Evolutionary conservation across 2,329 filamentous ascomycete genomes (phyloP), one percentile per base, ranked within the genome.

Genomic region (Mariannaea elegans): DNA sequence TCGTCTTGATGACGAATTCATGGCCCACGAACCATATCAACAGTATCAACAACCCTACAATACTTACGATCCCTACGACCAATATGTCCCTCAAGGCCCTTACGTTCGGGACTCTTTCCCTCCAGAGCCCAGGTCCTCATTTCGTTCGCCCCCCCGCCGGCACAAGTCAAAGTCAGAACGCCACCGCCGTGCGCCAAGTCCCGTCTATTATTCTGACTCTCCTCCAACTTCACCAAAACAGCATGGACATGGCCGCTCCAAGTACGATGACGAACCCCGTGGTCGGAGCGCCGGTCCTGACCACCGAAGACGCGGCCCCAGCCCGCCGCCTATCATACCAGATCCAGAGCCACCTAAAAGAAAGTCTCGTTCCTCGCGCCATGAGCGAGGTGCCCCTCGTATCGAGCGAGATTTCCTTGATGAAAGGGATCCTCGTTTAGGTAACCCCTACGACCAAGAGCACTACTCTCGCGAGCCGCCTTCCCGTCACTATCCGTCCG

Each of bases 1-100:
- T 53, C 71, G 64, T 38, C 61, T 59, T 41, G 68, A 72, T 42
- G 70, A 73, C 16, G 67, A 72, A 34, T 67, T 67, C 27, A 49
- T 67, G 34, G 44, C 52, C 8, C 63, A 58, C 18, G 69, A 70
- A 8, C 56, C 62, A 23, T 55, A 58, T 19, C 23, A 32, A 16
- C 10, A 55, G 27, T 47, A 49, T 14, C 41, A 48, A 24, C 45
- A 44, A 7, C 8, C 19, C 27, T 45, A 49, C 13, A 36, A 50
- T 39, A 50, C 54, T 13, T 50, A 53, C 48, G 62, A 65, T 41
- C 52, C 63, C 16, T 71, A 69, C 42, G 64, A 64, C n/a, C 62
- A 61, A 21, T 52, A 51, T 21, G 52, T 48, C 16, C 55, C 66
- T 24, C 63, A 59, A 13, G 59, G 49, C 41, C 39, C 65, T 31